Conservation (phyloP, 2,329 filamentous ascomycete genomes). For the Septoria petroselini region DNA sequence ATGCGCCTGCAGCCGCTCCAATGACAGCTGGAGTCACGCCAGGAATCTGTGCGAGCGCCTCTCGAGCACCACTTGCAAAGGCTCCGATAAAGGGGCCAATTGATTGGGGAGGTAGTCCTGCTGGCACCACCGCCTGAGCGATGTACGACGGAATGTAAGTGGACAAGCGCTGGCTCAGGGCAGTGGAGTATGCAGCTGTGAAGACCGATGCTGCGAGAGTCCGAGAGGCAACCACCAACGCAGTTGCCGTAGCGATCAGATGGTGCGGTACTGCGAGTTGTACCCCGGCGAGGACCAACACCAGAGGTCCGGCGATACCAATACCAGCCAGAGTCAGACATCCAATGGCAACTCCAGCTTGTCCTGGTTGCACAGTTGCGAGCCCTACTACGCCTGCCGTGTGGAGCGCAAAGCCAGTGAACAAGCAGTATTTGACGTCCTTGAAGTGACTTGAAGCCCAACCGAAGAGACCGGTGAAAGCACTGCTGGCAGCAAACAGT, state of each 20-base stretch:
- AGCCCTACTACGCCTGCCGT: conserved; percentile 20
- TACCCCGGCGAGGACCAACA: conserved; percentile 22
- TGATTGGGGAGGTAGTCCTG: conserved; percentile 39
- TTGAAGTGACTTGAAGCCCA: conserved; percentile 15
- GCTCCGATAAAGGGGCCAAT: conserved; percentile 39
- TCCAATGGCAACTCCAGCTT: conserved; percentile 20
- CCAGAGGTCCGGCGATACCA: conserved; percentile 26
- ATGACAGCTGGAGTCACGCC: conserved; percentile 36
- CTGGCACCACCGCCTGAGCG: conserved; percentile 38
- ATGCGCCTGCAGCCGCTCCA: background rate
- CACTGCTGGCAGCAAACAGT: conserved; percentile 19
- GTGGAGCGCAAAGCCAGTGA: conserved; percentile 21
- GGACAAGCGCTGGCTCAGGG: conserved; percentile 41
- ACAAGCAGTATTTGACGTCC: conserved; percentile 16
- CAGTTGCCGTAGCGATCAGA: conserved; percentile 25
- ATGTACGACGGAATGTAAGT: conserved; percentile 40
- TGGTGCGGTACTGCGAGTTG: conserved; percentile 25
- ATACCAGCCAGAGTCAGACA: conserved; percentile 21
- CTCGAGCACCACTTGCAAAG: conserved; percentile 24
- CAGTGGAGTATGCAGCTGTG: conserved; percentile 43
- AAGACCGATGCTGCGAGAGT: conserved; percentile 38
- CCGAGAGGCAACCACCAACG: conserved; percentile 15
- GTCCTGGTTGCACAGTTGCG: conserved; percentile 21
- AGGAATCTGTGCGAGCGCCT: conserved; percentile 31
- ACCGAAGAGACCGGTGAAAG: conserved; percentile 15